Conservation (phyloP, 192 early-diverging fungal genomes). For the Jimgerdemannia flammicorona region DNA sequence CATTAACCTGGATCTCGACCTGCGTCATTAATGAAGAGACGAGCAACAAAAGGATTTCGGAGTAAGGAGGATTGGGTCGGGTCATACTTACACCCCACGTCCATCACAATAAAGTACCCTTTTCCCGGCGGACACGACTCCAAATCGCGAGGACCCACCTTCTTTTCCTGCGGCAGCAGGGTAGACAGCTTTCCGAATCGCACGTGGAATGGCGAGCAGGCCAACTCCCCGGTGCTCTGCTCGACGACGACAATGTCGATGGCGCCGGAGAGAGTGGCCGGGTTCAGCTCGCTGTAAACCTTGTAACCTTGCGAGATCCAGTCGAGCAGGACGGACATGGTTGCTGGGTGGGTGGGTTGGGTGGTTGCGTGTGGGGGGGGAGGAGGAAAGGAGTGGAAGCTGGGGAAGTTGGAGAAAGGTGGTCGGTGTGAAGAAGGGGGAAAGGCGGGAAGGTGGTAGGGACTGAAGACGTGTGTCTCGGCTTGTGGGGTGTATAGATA, state of each 20-base stretch:
- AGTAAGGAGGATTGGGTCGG: no score
- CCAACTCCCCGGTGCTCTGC: slow-evolving; percentile 73
- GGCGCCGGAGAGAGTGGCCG: slow-evolving; percentile 94
- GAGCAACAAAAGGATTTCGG: background rate
- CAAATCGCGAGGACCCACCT: slow-evolving; percentile 36
- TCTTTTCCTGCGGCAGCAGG: slow-evolving; percentile 88
- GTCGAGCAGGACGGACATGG: slow-evolving; percentile 30
- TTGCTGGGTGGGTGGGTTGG: background rate
- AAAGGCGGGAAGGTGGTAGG: no score
- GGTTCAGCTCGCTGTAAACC: slow-evolving; percentile 96
- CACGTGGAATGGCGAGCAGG: slow-evolving; percentile 97
- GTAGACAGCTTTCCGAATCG: slow-evolving; percentile 96
- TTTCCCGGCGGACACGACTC: background rate
- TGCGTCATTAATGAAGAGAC: slow-evolving; percentile 9
- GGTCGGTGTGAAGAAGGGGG: no score
- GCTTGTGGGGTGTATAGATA: no score
- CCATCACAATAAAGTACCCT: background rate
- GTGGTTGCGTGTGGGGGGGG: no score
- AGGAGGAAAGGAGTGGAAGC: no score
- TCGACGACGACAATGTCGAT: slow-evolving; percentile 98
- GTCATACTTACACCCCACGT: no score
- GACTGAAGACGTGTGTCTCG: no score
- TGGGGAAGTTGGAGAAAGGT: no score
- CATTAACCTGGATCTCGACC: slow-evolving; percentile 88
- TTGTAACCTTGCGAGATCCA: slow-evolving; percentile 77